phyloP scores from a whole-genome alignment of 345 rosid species.

The Eucalyptus curtisii region DNA sequence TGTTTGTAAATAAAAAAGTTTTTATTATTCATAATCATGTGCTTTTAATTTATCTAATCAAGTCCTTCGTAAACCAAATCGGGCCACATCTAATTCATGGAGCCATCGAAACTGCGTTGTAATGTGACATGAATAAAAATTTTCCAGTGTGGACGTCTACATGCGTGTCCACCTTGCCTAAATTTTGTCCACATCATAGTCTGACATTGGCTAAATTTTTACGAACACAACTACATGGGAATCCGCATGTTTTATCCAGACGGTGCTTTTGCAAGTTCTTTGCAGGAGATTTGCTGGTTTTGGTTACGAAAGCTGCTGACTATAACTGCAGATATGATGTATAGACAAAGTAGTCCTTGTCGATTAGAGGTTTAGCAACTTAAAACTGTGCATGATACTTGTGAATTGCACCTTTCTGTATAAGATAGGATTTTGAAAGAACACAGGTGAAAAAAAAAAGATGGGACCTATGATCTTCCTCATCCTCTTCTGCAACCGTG shows the following conservation, averaged over 20 bases:
- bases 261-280: background rate
- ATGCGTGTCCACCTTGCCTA: background rate
- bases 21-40: background rate
- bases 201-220: background rate
- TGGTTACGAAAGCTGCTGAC: background rate
- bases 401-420: background rate
- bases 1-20: background rate
- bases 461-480: background rate
- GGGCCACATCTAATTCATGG: background rate
- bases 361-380: background rate
- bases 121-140: background rate
- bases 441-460: background rate
- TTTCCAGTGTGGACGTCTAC: background rate
- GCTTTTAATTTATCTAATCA: background rate
- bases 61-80: background rate
- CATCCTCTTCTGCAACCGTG: background rate
- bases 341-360: background rate
- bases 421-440: background rate
- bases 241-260: background rate
- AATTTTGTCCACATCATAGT: background rate
- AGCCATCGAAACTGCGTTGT: background rate
- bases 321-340: background rate
- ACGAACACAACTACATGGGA: background rate
- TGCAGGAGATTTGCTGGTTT: background rate
- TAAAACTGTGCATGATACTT: background rate